Percentiles rank a stretch among this genome's conserved stretches.
Evolutionary conservation across 2,329 filamentous ascomycete genomes (phyloP).

Genomic region (Neonectria faginata): DNA sequence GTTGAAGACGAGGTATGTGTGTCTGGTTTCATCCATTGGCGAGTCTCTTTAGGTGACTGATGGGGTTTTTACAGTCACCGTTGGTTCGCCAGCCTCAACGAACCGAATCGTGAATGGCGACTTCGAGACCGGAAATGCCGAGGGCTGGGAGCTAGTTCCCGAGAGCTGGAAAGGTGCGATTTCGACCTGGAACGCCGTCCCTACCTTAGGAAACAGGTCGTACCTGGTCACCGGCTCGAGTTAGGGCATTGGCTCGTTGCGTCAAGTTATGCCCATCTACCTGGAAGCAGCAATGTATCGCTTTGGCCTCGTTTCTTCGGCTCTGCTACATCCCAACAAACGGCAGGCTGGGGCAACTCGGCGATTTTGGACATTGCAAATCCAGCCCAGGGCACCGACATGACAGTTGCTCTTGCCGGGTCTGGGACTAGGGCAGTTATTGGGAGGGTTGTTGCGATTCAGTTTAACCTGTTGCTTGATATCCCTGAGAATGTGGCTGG

Average conservation of each 20-base stretch:
- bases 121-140: constrained; percentile 18
- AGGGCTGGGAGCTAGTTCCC: constrained; percentile 25
- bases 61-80: constrained; percentile 21
- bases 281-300: constrained; percentile 24
- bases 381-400: too few relatives aligned
- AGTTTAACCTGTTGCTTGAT: too few relatives aligned
- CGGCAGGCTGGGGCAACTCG: too few relatives aligned
- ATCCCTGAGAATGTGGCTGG: too few relatives aligned
- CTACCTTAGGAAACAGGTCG: neutral
- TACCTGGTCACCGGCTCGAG: constrained; percentile 5
- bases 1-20: too few relatives aligned
- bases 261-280: constrained; percentile 14
- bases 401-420: too few relatives aligned
- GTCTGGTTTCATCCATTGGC: too few relatives aligned
- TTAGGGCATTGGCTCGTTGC: constrained; percentile 14
- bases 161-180: constrained; percentile 19
- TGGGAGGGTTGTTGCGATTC: too few relatives aligned
- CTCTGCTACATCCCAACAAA: neutral
- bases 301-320: neutral
- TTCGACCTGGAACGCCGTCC: neutral
- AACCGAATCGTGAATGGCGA: constrained; percentile 26
- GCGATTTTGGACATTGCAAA: too few relatives aligned
- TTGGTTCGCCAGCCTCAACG: constrained; percentile 16
- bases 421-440: too few relatives aligned
- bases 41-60: neutral